phyloP scores from a whole-genome alignment of 2,329 filamentous ascomycete genomes.

The Ceratocystis destructans region DNA sequence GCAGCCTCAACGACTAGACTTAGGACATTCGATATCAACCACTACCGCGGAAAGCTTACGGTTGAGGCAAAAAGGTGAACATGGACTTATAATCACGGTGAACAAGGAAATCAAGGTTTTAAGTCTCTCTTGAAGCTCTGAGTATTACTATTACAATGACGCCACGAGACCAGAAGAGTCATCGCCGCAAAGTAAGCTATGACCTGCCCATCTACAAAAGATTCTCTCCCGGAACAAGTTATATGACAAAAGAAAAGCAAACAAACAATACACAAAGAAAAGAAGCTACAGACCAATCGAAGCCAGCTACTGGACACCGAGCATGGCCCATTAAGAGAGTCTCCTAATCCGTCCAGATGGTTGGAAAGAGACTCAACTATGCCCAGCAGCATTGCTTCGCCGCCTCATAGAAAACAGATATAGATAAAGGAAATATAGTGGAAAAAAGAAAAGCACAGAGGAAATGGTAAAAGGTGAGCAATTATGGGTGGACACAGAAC shows the following conservation, averaged over 20 bases:
- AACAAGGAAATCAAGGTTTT: not conserved
- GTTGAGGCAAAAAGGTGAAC: no score
- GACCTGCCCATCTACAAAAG: constrained; percentile 16
- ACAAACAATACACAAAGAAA: constrained; percentile 13
- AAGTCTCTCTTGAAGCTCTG: constrained; percentile 16
- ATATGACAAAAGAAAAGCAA: constrained; percentile 12
- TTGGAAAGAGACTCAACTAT: not conserved
- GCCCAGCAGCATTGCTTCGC: not conserved
- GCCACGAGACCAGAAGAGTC: constrained; percentile 12
- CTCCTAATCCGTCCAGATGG: not conserved
- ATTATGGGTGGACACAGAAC: constrained; percentile 12
- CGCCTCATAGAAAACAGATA: not conserved
- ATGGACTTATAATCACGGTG: no score
- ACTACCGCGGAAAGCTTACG: fast-evolving
- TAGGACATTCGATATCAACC: no score
- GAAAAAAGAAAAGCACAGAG: constrained; percentile 14
- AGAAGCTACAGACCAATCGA: not conserved
- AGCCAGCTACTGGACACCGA: not conserved
- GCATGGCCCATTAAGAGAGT: not conserved
- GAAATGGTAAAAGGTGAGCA: constrained; percentile 10
- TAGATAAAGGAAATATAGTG: constrained; percentile 10
- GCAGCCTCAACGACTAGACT: not conserved
- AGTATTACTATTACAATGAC: constrained; percentile 19
- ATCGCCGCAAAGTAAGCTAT: constrained; percentile 8
- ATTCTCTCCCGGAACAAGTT: constrained; percentile 14